These are phyloP conservation scores for Aegilops speltoides DNA, from an alignment of 176 grass and related monocot species.

Conservation along the genomic window DNA sequence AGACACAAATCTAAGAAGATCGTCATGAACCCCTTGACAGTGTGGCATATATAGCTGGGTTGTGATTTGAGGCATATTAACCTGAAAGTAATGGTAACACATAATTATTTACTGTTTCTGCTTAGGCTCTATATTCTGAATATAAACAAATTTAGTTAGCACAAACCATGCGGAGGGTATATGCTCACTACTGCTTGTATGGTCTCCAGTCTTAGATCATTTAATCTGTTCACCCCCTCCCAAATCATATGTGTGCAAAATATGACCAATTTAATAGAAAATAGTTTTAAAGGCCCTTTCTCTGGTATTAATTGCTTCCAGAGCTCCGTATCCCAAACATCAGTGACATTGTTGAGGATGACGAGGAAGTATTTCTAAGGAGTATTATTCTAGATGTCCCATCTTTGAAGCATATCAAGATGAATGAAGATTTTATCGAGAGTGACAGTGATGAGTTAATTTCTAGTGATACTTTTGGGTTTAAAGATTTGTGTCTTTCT, in stretches of 20 bases:
- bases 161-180: background rate
- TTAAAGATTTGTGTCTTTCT: constrained; percentile 52
- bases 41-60: constrained; percentile 10
- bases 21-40: background rate
- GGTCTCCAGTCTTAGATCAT: background rate
- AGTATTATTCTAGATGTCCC: constrained; percentile 56
- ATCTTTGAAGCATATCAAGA: constrained; percentile 48
- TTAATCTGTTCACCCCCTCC: background rate
- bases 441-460: constrained; percentile 58
- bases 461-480: constrained; percentile 44
- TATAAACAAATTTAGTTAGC: background rate
- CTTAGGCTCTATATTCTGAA: constrained; percentile 1
- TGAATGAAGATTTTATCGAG: constrained; percentile 47
- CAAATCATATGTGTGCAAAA: background rate
- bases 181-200: background rate
- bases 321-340: constrained; percentile 53
- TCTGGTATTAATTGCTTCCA: constrained; percentile 56
- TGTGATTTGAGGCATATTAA: constrained; percentile 19
- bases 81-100: background rate
- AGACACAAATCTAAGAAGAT: constrained; percentile 19
- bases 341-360: constrained; percentile 85
- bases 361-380: constrained; percentile 82
- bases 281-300: constrained; percentile 14
- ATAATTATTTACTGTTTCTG: background rate
- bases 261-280: background rate